Evolutionary conservation across 2,329 filamentous ascomycete species (phyloP).

Genomic region (Aquanectria penicillioides): DNA sequence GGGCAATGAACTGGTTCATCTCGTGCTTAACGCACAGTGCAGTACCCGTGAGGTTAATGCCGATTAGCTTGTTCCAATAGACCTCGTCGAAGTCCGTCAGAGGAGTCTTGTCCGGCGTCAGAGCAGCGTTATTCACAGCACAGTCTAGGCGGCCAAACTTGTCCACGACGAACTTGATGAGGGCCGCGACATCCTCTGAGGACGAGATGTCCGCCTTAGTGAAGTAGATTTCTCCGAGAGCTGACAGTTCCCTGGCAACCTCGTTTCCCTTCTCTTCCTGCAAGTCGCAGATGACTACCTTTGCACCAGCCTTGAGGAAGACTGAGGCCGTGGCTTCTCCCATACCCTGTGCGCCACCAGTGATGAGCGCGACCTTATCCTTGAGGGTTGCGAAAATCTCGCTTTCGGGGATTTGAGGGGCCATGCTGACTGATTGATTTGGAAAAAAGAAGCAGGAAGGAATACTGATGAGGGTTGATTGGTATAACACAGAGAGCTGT

Average conservation of each 20-base stretch:
- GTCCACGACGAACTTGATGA: conserved; percentile 30
- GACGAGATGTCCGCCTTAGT: conserved; percentile 30
- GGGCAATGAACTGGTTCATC: conserved; percentile 38
- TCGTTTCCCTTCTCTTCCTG: conserved; percentile 29
- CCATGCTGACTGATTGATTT: conserved; percentile 12
- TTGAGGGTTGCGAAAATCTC: conserved; percentile 29
- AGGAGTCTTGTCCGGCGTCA: conserved; percentile 30
- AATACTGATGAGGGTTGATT: background rate
- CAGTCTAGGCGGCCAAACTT: conserved; percentile 30
- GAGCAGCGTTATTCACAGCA: conserved; percentile 31
- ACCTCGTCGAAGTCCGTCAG: conserved; percentile 31
- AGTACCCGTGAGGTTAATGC: conserved; percentile 34
- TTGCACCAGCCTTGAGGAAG: conserved; percentile 45
- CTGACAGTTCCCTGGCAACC: conserved; percentile 26
- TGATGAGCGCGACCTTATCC: conserved; percentile 44
- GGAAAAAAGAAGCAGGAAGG: background rate
- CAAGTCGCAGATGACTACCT: conserved; percentile 46
- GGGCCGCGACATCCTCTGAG: conserved; percentile 21
- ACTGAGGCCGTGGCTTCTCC: conserved; percentile 44
- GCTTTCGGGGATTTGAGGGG: conserved; percentile 24
- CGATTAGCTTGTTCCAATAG: conserved; percentile 32
- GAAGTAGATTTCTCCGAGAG: conserved; percentile 26
- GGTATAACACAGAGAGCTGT: background rate
- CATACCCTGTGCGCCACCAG: conserved; percentile 45
- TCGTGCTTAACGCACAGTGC: conserved; percentile 34